Evolutionary conservation across 2,329 filamentous ascomycete genomes (phyloP).

Genomic region (Plectosphaerella cucumerina): DNA sequence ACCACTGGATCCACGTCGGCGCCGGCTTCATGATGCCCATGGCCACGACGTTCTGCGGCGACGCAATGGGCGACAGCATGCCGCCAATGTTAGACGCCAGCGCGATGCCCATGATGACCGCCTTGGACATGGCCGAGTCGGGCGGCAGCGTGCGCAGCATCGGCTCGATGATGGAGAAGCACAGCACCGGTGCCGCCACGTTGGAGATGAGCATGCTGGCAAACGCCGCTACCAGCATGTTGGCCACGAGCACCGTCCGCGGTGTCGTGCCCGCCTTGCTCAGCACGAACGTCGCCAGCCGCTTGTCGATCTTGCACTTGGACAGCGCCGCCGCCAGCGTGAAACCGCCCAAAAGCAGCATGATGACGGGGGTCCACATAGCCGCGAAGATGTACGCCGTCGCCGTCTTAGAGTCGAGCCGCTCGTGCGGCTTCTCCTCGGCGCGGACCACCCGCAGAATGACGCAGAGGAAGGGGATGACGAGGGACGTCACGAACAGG

Average conservation of each 20-base stretch:
- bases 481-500: slow-evolving; percentile 89
- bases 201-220: slow-evolving; percentile 99
- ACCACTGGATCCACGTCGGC: slow-evolving; percentile 94
- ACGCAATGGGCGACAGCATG: slow-evolving; percentile 94
- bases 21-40: slow-evolving; percentile 91
- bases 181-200: slow-evolving; percentile 92
- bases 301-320: slow-evolving; percentile 97
- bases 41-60: slow-evolving; percentile 95
- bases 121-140: slow-evolving; percentile 91
- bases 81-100: slow-evolving; percentile 94
- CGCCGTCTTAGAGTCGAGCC: slow-evolving; percentile 76
- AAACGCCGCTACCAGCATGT: slow-evolving; percentile 98
- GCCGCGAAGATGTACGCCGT: slow-evolving; percentile 83
- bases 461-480: slow-evolving; percentile 91
- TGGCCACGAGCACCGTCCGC: slow-evolving; percentile 84
- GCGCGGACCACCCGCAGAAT: slow-evolving; percentile 78
- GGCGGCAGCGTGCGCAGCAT: slow-evolving; percentile 89
- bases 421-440: slow-evolving; percentile 48
- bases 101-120: slow-evolving; percentile 91
- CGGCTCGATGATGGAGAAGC: slow-evolving; percentile 96
- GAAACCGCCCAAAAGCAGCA: slow-evolving; percentile 94
- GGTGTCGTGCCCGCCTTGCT: slow-evolving; percentile 94
- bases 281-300: slow-evolving; percentile 91
- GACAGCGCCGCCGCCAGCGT: slow-evolving; percentile 92
- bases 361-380: slow-evolving; percentile 99